Conservation (phyloP, 805 yeast species). For the Metschnikowia chrysomelidarum region DNA sequence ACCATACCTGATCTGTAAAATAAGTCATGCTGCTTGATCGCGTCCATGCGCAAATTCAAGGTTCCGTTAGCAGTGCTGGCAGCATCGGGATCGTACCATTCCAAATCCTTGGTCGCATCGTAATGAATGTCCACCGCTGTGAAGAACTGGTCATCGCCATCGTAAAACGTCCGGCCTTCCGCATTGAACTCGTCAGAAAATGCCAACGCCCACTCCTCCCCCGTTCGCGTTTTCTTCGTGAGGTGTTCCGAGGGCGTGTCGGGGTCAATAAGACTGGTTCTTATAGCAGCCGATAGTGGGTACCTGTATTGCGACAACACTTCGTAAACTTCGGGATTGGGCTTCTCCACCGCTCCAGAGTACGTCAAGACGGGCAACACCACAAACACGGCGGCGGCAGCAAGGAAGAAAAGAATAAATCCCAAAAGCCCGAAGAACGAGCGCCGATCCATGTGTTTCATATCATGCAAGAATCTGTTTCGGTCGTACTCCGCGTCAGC, state of each 20-base stretch:
- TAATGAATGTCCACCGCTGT: constrained; percentile 80
- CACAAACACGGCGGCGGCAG: constrained; percentile 64
- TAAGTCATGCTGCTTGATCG: constrained; percentile 73
- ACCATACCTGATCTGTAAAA: constrained; percentile 89
- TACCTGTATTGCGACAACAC: constrained; percentile 55
- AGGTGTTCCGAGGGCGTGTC: constrained; percentile 62
- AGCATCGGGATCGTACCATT: constrained; percentile 96
- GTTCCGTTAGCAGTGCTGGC: constrained; percentile 74
- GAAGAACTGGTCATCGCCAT: constrained; percentile 91
- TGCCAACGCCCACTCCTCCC: constrained; percentile 63
- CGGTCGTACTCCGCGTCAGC: constrained; percentile 84
- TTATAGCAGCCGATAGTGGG: constrained; percentile 54
- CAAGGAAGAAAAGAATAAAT: constrained; percentile 54
- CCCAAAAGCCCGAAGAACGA: constrained; percentile 63
- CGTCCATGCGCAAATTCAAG: constrained; percentile 69
- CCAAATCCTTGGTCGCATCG: constrained; percentile 84
- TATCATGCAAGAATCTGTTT: constrained; percentile 59
- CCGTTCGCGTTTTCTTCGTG: constrained; percentile 39
- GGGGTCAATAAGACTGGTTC: constrained; percentile 63
- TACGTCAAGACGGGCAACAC: constrained; percentile 81
- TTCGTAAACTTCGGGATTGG: constrained; percentile 36
- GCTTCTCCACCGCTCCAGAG: constrained; percentile 54
- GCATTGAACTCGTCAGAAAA: constrained; percentile 90
- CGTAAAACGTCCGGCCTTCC: constrained; percentile 87
- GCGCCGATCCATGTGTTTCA: constrained; percentile 62